Conservation (phyloP, 768 basidiomycete species). For the Rhodosporidiobolus odoratus region DNA sequence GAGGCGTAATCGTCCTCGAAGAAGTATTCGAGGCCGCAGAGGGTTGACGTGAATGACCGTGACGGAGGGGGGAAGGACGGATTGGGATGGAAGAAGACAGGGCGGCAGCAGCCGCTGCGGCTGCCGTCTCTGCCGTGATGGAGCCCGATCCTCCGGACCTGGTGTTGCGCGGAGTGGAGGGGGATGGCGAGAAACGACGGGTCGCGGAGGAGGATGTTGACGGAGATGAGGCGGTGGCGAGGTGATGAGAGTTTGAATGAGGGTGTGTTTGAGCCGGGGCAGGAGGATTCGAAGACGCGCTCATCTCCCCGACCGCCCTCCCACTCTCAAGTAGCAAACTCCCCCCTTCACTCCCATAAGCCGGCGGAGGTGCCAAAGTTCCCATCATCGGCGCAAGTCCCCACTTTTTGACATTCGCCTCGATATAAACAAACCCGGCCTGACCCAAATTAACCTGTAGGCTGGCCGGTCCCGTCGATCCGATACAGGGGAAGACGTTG, state of each 20-base stretch:
- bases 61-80: conserved; percentile 52
- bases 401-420: conserved; percentile 99
- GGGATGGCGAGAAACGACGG: neutral
- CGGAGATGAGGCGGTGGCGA: conserved; percentile 48
- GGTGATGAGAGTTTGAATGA: conserved; percentile 48
- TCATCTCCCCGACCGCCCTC: no score
- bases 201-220: no score
- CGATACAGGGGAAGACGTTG: conserved; percentile 96
- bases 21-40: conserved; percentile 1
- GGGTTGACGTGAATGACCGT: conserved; percentile 41
- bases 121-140: conserved; percentile 58
- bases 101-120: conserved; percentile 53
- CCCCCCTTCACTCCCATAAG: conserved; percentile 93
- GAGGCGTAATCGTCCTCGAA: conserved; percentile 52
- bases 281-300: no score
- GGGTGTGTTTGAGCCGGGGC: conserved; percentile 45
- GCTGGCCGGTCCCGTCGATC: conserved; percentile 91
- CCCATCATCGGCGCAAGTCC: conserved; percentile 95
- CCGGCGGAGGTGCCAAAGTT: conserved; percentile 93
- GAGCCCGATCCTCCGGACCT: conserved; percentile 42
- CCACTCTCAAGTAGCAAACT: conserved; percentile 92
- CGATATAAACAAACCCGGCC: conserved; percentile 96
- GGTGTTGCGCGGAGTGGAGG: neutral
- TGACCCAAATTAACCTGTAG: conserved; percentile 97
- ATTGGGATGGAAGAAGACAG: conserved; percentile 12